phyloP scores from a whole-genome alignment of 805 yeast genomes.

The Kuraishia piskuri region DNA sequence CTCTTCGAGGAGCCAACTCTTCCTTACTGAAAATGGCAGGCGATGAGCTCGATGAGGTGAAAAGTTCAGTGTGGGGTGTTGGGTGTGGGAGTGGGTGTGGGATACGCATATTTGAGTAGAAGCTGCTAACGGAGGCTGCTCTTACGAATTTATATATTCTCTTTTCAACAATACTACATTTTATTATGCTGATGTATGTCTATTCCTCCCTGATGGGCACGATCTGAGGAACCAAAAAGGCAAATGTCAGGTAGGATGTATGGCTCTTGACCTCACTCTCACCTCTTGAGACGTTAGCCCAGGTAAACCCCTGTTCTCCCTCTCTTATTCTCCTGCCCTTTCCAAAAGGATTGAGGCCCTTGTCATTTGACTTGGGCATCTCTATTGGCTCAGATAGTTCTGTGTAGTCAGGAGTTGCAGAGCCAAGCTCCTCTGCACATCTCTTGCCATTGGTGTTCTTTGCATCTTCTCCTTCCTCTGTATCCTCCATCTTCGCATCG shows the following conservation, averaged over 20 bases:
- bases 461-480: not conserved
- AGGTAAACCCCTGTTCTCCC: conserved; percentile 72
- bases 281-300: conserved; percentile 79
- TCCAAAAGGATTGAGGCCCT: conserved; percentile 87
- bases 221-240: conserved; percentile 20
- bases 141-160: no score
- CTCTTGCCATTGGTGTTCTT: not conserved
- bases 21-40: not conserved
- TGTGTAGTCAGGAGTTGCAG: not conserved
- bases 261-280: conserved; percentile 88
- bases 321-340: conserved; percentile 77
- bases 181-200: not conserved
- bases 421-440: not conserved
- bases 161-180: not conserved
- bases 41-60: not conserved
- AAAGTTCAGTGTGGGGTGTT: not conserved
- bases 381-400: conserved; percentile 22
- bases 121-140: no score
- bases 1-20: no score
- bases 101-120: no score
- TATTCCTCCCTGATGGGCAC: not conserved
- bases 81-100: no score
- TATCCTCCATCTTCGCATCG: not conserved
- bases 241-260: conserved; percentile 91
- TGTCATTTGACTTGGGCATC: conserved; percentile 22